Percentiles rank a stretch among this genome's conserved stretches.
phyloP scores from a whole-genome alignment of 2,329 filamentous ascomycete species.

The Sarocladium oryzae region DNA sequence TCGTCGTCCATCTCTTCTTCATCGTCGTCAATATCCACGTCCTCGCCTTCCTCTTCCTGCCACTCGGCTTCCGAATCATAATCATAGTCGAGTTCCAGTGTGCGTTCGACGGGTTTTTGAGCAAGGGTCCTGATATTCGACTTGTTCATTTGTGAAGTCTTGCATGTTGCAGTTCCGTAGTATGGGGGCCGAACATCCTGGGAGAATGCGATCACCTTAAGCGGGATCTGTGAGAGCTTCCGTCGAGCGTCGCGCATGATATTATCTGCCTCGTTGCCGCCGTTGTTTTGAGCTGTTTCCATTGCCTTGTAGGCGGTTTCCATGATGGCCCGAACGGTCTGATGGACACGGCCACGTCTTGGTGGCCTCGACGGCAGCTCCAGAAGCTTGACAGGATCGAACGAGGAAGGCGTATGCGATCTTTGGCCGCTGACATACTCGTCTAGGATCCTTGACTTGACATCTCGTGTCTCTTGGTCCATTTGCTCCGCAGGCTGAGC shows the following conservation, averaged over 20 bases:
- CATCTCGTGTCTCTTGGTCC: conserved; percentile 49
- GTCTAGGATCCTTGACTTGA: conserved; percentile 46
- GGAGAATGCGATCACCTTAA: conserved; percentile 57
- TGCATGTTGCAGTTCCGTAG: conserved; percentile 63
- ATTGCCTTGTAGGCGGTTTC: conserved; percentile 44
- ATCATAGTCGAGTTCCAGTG: conserved; percentile 68
- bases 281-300: conserved; percentile 26
- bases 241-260: conserved; percentile 26
- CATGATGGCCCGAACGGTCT: conserved; percentile 56
- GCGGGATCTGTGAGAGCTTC: conserved; percentile 47
- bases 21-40: conserved; percentile 60
- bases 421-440: conserved; percentile 42
- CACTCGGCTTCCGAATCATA: conserved; percentile 85
- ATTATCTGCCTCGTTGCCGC: conserved; percentile 24
- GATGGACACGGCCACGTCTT: conserved; percentile 40
- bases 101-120: conserved; percentile 44
- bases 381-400: conserved; percentile 41
- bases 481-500: conserved; percentile 54
- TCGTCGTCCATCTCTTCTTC: conserved; percentile 66
- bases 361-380: conserved; percentile 32
- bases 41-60: conserved; percentile 68
- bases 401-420: conserved; percentile 27
- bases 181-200: conserved; percentile 66
- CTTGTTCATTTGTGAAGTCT: conserved; percentile 37
- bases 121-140: conserved; percentile 45